A percentile compares a stretch with the other conserved stretches of the same genome.
Evolutionary conservation across 192 early-diverging fungal species (phyloP).

Genomic region (Linderina pennispora): DNA sequence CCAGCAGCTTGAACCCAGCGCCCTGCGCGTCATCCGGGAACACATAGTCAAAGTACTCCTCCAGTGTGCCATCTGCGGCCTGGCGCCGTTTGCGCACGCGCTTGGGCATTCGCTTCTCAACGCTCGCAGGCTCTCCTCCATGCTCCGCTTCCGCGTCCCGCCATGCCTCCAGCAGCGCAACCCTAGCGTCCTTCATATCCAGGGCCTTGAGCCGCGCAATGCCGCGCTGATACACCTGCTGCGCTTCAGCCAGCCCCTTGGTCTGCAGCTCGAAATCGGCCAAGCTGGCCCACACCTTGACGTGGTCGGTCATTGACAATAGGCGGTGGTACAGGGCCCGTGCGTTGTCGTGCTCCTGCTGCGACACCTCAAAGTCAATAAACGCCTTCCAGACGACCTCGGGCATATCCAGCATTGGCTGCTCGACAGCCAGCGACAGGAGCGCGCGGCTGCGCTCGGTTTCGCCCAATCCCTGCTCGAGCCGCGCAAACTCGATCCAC

Average conservation of each 20-base stretch:
- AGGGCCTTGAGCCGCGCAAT: slow-evolving; percentile 64
- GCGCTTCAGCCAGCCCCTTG: slow-evolving; percentile 45
- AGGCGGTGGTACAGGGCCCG: slow-evolving; percentile 79
- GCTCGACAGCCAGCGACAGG: slow-evolving; percentile 86
- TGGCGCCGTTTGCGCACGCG: slow-evolving; percentile 85
- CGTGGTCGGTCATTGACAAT: slow-evolving; percentile 82
- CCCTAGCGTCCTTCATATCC: slow-evolving; percentile 70
- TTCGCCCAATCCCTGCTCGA: slow-evolving; percentile 85
- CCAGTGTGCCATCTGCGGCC: slow-evolving; percentile 61
- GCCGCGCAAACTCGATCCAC: slow-evolving; percentile 96
- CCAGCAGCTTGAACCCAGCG: slow-evolving; percentile 84
- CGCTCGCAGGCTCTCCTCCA: slow-evolving; percentile 52
- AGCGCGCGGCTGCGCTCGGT: slow-evolving; percentile 77
- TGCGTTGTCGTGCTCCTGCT: slow-evolving; percentile 75
- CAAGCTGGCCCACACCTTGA: slow-evolving; percentile 95
- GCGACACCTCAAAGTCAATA: slow-evolving; percentile 89
- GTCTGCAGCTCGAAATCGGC: slow-evolving; percentile 85
- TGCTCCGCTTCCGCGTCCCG: slow-evolving; percentile 71
- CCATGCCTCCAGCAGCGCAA: slow-evolving; percentile 83
- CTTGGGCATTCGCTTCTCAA: slow-evolving; percentile 76
- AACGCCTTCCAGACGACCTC: slow-evolving; percentile 98
- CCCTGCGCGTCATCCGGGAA: slow-evolving; percentile 93
- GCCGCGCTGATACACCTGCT: slow-evolving; percentile 70
- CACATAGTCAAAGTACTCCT: slow-evolving; percentile 99
- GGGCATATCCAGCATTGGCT: slow-evolving; percentile 93